Base-by-base conservation (phyloP, 2,329 filamentous ascomycete species). In the Aspergillus caelatus region DNA sequence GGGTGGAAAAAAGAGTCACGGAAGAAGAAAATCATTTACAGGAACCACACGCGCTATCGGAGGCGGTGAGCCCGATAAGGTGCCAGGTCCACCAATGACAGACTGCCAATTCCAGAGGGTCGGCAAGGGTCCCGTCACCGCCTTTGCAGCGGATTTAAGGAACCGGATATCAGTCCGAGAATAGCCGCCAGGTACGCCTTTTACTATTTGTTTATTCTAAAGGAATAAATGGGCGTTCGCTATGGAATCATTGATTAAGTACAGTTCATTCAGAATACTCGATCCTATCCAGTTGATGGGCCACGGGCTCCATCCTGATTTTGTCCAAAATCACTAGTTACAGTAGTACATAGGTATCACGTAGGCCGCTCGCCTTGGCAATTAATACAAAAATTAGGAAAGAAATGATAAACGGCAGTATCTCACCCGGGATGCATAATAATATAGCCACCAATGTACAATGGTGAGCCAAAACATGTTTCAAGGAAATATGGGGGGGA, bases 41-140 rank as follows among this genome's bases (percentile, higher is more conserved):
- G 52, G 62, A 52, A 60, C 60, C 53, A 55, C 62, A 53, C 54
- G 60, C 60, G 65, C 67, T 70, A 73, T 71, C 68, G 70, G 72
- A 68, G 75, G 75, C 76, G 76, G 76, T 77, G 74, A 77, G 68
- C 34, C 39, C 64, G 74, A 76, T 76, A 76, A 76, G 67, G 60
- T 50, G 39, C 36, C 36, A 30, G 46, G 46, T 59, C 34, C 54
- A 21, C 72, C 71, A 72, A 72, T 72, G 54, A 55, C 60, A 58
- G 6, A 2, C 2, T 4, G 11, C 41, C 56, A 62, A 64, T 64
- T 61, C 34, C 57, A 36, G 26, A 36, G 21, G 52, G 32, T 19
- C 43, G 28, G 26, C 52, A 34, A 26, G 41, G 45, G n/a, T 50
- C 14, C 12, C 21, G 43, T 66, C 48, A 66, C 66, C 66, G 63